Evolutionary conservation across 1,284 basidiomycete genomes (phyloP).

Genomic region (Rhodotorula glutinis): DNA sequence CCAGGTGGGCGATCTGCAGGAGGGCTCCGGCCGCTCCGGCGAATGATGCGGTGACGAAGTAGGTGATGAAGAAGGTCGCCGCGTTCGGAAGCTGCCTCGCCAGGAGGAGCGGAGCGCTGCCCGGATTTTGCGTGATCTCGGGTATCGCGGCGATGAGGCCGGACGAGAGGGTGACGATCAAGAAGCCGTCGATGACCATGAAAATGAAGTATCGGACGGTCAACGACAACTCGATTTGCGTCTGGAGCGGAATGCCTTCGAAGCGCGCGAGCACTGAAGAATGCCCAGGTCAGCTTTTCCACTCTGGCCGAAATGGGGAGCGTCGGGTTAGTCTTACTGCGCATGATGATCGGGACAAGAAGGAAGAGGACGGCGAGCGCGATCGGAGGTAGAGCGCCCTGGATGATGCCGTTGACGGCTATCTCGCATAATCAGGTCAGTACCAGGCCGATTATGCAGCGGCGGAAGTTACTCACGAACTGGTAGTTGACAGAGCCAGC

Average conservation of each 20-base stretch:
- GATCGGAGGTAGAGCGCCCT: constrained; percentile 82
- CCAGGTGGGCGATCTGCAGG: constrained; percentile 69
- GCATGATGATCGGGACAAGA: constrained; percentile 80
- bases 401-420: constrained; percentile 73
- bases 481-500: constrained; percentile 76
- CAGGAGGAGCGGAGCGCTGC: constrained; percentile 62
- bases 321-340: constrained; percentile 54
- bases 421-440: constrained; percentile 33
- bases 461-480: constrained; percentile 43
- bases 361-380: constrained; percentile 84
- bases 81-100: constrained; percentile 69
- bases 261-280: constrained; percentile 63
- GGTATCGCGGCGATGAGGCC: constrained; percentile 72
- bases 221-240: constrained; percentile 79
- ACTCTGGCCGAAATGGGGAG: no score
- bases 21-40: constrained; percentile 73
- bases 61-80: constrained; percentile 93
- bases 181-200: constrained; percentile 83
- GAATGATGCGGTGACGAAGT: constrained; percentile 55
- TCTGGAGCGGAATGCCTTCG: constrained; percentile 75
- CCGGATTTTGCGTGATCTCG: constrained; percentile 61
- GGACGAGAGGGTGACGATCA: constrained; percentile 76
- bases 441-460: no score
- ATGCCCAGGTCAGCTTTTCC: background rate
- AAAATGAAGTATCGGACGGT: constrained; percentile 92